Conservation (phyloP, 2,329 filamentous ascomycete genomes). For the Fusarium xylarioides region DNA sequence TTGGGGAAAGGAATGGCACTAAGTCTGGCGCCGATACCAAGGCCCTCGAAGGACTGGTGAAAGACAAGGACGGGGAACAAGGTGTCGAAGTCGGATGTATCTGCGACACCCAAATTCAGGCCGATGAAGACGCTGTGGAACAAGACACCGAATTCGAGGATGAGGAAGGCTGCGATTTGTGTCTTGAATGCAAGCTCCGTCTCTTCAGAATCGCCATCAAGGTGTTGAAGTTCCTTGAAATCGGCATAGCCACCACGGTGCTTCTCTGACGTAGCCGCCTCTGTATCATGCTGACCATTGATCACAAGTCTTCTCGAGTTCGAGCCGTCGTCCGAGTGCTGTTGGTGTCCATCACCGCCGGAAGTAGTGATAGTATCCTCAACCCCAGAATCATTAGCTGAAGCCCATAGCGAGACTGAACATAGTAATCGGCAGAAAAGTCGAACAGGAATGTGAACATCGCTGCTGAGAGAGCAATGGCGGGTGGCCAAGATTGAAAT, state of each 20-base stretch:
- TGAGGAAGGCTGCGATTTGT: neutral
- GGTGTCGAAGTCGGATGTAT: neutral
- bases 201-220: neutral
- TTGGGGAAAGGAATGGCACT: neutral
- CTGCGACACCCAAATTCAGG: neutral
- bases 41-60: neutral
- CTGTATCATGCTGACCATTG: neutral
- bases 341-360: neutral
- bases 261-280: neutral
- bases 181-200: neutral
- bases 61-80: neutral
- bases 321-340: neutral
- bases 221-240: neutral
- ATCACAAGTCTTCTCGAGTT: neutral
- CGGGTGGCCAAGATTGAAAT: neutral
- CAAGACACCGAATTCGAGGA: neutral
- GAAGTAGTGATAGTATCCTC: neutral
- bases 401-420: neutral
- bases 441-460: neutral
- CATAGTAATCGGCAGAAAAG: neutral
- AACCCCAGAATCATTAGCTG: neutral
- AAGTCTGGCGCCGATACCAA: neutral
- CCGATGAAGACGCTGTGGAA: neutral
- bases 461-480: neutral
- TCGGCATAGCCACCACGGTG: neutral